Conservation (phyloP, 2,329 filamentous ascomycete genomes). For the Sporothrix sp. region DNA sequence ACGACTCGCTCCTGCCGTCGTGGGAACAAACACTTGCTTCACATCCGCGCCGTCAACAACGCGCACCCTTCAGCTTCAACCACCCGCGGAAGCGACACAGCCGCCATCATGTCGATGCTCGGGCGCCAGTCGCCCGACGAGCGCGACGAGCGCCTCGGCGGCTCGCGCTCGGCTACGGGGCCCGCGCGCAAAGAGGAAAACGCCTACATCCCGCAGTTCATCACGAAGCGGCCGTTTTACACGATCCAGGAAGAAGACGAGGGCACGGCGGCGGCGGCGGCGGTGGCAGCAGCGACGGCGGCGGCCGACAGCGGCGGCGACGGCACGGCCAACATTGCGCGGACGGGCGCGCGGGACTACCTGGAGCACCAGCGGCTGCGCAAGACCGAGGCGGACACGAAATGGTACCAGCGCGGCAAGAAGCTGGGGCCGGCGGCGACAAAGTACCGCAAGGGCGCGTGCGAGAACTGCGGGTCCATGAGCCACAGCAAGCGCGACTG, state of each 20-base stretch:
- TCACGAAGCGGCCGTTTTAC: conserved; percentile 96
- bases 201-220: conserved; percentile 96
- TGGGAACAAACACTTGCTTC: background rate
- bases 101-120: conserved; percentile 17
- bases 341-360: conserved; percentile 45
- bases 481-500: conserved; percentile 94
- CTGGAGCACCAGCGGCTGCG: conserved; percentile 91
- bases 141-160: conserved; percentile 18
- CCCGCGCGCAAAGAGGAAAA: conserved; percentile 67
- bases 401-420: conserved; percentile 90
- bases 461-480: conserved; percentile 97
- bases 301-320: conserved; percentile 19
- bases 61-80: background rate
- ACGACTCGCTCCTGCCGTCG: background rate
- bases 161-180: conserved; percentile 15
- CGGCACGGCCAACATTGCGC: background rate
- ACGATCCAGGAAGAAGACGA: conserved; percentile 53
- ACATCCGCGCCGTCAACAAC: background rate
- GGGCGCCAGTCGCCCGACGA: conserved; percentile 19
- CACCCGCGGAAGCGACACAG: background rate
- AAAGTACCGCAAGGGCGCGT: conserved; percentile 95
- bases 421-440: conserved; percentile 80
- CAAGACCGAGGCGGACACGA: conserved; percentile 62
- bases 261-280: conserved; percentile 25
- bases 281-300: conserved; percentile 21